Evolutionary conservation across 2,329 filamentous ascomycete genomes (phyloP).

Genomic region (Epichloe hybrida): DNA sequence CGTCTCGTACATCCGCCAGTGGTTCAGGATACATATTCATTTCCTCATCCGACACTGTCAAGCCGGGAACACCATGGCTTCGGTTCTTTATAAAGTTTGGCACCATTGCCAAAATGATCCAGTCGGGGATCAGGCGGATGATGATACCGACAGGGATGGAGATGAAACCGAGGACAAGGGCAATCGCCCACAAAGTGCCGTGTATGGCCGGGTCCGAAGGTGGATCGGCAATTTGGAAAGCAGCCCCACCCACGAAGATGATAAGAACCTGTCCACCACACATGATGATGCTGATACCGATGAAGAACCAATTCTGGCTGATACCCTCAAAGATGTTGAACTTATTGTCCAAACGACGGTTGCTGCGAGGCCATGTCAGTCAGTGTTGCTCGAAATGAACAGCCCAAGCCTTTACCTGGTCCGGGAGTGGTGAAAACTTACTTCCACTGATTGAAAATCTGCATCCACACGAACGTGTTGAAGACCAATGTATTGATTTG

Average conservation of each 20-base stretch:
- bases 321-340: conserved; percentile 95
- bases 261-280: conserved; percentile 82
- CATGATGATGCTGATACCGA: conserved; percentile 75
- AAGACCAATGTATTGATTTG: conserved; percentile 75
- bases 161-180: conserved; percentile 68
- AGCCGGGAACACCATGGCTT: conserved; percentile 32
- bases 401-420: neutral
- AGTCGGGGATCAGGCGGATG: conserved; percentile 73
- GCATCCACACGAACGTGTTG: conserved; percentile 99
- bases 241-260: conserved; percentile 68
- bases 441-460: conserved; percentile 98
- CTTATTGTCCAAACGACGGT: conserved; percentile 82
- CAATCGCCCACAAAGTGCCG: conserved; percentile 66
- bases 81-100: conserved; percentile 38
- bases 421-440: conserved; percentile 29
- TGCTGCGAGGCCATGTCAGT: conserved; percentile 31
- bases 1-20: conserved; percentile 62
- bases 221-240: conserved; percentile 55
- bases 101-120: conserved; percentile 40
- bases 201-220: conserved; percentile 37
- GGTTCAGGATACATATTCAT: conserved; percentile 58
- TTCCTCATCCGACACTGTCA: conserved; percentile 54
- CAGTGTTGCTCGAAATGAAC: conserved; percentile 2
- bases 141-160: conserved; percentile 74
- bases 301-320: conserved; percentile 75